Conservation (phyloP, 306 rosid species). For the Lathyrus sativus region DNA sequence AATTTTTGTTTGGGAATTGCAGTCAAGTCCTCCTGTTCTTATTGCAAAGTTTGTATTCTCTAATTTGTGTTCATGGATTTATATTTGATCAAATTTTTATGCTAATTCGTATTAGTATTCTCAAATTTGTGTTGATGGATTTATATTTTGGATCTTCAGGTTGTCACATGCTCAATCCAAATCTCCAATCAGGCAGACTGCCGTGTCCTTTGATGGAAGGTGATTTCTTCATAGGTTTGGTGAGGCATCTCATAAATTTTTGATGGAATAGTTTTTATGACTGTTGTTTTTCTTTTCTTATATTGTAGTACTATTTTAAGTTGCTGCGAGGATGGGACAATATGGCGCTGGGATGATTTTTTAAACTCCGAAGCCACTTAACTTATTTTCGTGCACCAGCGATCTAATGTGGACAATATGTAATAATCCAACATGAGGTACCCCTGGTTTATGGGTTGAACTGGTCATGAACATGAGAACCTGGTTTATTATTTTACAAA, state of each 20-base stretch:
- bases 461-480: conserved; percentile 8
- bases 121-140: no score
- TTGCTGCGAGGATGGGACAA: conserved; percentile 94
- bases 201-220: conserved; percentile 94
- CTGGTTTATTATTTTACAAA: neutral
- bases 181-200: conserved; percentile 90
- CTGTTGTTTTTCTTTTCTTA: neutral
- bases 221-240: conserved; percentile 34
- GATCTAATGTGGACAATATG: conserved; percentile 1
- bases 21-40: conserved; percentile 87
- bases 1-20: conserved; percentile 91
- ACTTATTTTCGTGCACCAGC: conserved; percentile 10
- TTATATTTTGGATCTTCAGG: no score
- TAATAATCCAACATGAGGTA: conserved; percentile 5
- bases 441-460: conserved; percentile 26
- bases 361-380: conserved; percentile 36
- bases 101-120: no score
- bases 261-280: neutral
- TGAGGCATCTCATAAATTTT: conserved; percentile 12
- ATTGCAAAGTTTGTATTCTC: conserved; percentile 57
- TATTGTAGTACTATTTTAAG: conserved; percentile 79
- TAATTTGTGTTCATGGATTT: neutral
- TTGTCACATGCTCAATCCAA: conserved; percentile 81
- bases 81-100: conserved; percentile 12
- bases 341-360: conserved; percentile 97